Base-by-base conservation (phyloP, 1,284 basidiomycete genomes). In the Ustilago loliicola region DNA sequence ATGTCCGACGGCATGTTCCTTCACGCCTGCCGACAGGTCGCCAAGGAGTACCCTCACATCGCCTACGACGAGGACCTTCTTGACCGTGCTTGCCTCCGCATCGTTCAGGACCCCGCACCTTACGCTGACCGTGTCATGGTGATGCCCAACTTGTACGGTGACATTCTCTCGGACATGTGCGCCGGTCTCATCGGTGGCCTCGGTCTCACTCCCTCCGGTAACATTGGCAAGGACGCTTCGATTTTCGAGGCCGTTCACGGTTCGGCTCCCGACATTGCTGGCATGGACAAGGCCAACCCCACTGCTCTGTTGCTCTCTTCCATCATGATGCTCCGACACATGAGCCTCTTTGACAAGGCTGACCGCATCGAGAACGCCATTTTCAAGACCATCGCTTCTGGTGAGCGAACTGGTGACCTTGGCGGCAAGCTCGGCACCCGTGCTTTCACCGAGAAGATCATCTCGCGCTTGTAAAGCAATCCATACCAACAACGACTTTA, bases 1-100 rank as follows among this genome's bases (percentile, higher is more conserved):
- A 95, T 98, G 93, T 98, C 96, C 27, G 97, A 99, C 87, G 97
- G 97, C 81, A 98, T 99, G 95, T 99, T 99, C 91, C 89, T 99
- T 87, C 93, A 94, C 64, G 97, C 97, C 50, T 99, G 96, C 88
- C 93, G 97, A 77, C 93, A 95, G 85, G 94, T 99, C 45, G 93
- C 96, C 32, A 95, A 97, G 88, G 95, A 96, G 76, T 99, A 93
- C 91, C 97, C 97, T 42, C 91, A 93, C 75, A 92, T 99, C 84
- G 84, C 85, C 42, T 99, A 99, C 88, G 96, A 98, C 87, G 97
- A 99, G 88, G 97, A 99, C 88, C 90, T 99, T 55, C 90, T 99
- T 77, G 97, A 99, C 88, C 93, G 97, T 81, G 96, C 94, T 79
- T 99, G 97, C 89, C 90, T 99, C 64, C 92, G 95, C 64, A 85